phyloP scores from a whole-genome alignment of 768 basidiomycete species.

The Cystobasidium tubakii region DNA sequence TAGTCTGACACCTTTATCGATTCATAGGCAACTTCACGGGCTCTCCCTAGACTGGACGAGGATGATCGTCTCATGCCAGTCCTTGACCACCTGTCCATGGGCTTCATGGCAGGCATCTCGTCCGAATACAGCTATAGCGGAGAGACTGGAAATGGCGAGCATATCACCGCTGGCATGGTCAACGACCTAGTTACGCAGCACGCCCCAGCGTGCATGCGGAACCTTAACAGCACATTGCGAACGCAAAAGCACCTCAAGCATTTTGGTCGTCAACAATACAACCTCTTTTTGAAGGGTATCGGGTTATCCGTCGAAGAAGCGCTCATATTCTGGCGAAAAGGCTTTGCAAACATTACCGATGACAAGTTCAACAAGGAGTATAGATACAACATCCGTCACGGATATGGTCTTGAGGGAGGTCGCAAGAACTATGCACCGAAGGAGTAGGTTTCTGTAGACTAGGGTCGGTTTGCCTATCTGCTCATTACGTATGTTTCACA shows the following conservation, averaged over 20 bases:
- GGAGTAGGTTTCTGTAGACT: constrained; percentile 55
- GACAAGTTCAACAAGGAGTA: constrained; percentile 98
- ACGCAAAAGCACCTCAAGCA: constrained; percentile 84
- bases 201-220: constrained; percentile 93
- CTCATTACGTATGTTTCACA: constrained; percentile 48
- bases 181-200: constrained; percentile 77
- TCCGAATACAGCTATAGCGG: constrained; percentile 66
- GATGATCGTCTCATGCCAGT: constrained; percentile 85
- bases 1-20: background rate
- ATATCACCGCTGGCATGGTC: constrained; percentile 88
- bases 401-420: constrained; percentile 87
- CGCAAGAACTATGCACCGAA: constrained; percentile 89
- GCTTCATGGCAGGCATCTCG: constrained; percentile 83
- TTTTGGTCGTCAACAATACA: constrained; percentile 82
- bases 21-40: constrained; percentile 69
- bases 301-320: constrained; percentile 94
- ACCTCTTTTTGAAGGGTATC: constrained; percentile 90
- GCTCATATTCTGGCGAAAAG: constrained; percentile 81
- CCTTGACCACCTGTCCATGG: constrained; percentile 82
- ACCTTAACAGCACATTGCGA: constrained; percentile 70
- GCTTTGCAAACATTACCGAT: constrained; percentile 70
- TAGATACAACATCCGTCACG: constrained; percentile 93
- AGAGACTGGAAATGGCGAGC: constrained; percentile 57
- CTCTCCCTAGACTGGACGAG: constrained; percentile 84
- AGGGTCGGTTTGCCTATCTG: background rate